Evolutionary conservation across 306 rosid genomes (phyloP).

Genomic region (Sicyos edulis): DNA sequence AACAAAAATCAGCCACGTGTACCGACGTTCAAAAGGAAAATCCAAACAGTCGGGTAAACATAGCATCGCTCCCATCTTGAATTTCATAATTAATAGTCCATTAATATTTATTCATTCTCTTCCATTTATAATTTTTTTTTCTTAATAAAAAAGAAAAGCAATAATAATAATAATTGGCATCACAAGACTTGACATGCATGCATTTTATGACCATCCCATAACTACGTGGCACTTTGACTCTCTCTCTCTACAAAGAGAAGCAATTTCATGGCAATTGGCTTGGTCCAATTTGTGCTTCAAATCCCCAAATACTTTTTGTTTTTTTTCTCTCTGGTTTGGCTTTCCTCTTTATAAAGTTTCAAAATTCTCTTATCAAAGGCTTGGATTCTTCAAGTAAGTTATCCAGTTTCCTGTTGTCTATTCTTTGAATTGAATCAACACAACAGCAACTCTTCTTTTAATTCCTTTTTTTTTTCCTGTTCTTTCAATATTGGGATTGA

Average conservation of each 20-base stretch:
- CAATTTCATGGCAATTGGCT: conserved; percentile 19
- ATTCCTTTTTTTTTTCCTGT: not conserved
- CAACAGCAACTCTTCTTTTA: not conserved
- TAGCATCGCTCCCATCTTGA: conserved; percentile 1
- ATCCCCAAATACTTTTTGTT: not conserved
- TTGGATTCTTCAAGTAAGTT: conserved; percentile 30
- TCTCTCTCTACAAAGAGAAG: conserved; percentile 25
- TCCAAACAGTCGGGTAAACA: not conserved
- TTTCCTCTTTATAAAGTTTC: not conserved
- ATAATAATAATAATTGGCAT: conserved; percentile 26
- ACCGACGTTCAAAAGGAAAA: not conserved
- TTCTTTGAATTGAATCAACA: conserved; percentile 18
- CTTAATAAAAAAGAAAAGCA: not conserved
- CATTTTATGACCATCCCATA: conserved; percentile 17
- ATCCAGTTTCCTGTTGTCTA: conserved; percentile 23
- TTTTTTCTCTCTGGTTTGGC: not conserved
- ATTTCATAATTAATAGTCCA: conserved; percentile 16
- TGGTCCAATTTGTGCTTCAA: conserved; percentile 32
- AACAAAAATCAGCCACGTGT: not conserved
- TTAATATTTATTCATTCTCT: conserved; percentile 12
- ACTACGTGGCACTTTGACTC: conserved; percentile 55
- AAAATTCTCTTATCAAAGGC: conserved; percentile 12
- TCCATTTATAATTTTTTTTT: not conserved
- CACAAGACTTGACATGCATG: conserved; percentile 44
- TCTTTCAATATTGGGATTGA: not conserved